These are phyloP conservation scores for Exophiala spinifera DNA, from an alignment of 2,329 filamentous ascomycete species.

Conservation along the genomic window DNA sequence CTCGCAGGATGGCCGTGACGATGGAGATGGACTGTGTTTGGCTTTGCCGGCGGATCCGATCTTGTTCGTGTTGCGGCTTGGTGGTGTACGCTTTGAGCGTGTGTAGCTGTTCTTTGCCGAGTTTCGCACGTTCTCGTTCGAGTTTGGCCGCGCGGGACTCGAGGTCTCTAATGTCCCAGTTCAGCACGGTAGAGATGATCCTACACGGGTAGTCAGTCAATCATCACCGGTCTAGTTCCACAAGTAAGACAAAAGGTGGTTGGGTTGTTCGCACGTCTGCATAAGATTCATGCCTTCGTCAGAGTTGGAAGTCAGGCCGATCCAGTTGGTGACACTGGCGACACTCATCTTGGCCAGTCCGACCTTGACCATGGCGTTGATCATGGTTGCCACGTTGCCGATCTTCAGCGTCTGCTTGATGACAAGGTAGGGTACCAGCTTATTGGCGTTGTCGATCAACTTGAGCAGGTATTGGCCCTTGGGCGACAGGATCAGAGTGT, in stretches of 20 bases:
- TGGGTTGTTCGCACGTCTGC: constrained; percentile 50
- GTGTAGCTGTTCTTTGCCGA: constrained; percentile 59
- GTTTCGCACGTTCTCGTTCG: constrained; percentile 59
- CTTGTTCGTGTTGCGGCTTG: constrained; percentile 54
- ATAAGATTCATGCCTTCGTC: constrained; percentile 79
- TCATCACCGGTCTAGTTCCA: not conserved
- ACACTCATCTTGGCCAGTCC: constrained; percentile 76
- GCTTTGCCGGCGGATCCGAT: constrained; percentile 58
- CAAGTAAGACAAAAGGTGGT: not conserved
- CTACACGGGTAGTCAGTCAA: constrained; percentile 41
- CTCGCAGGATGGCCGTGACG: constrained; percentile 61
- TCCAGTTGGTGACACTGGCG: constrained; percentile 72
- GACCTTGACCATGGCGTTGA: constrained; percentile 68
- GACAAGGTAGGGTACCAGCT: constrained; percentile 67
- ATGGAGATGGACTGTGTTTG: constrained; percentile 57
- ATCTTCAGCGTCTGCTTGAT: constrained; percentile 71
- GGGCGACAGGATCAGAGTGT: constrained; percentile 68
- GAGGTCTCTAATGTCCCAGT: constrained; percentile 71
- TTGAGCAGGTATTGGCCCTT: constrained; percentile 72
- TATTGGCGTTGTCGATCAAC: constrained; percentile 67
- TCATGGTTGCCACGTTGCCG: constrained; percentile 78
- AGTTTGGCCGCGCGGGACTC: constrained; percentile 63
- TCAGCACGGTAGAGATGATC: constrained; percentile 69
- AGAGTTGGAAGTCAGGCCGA: constrained; percentile 66
- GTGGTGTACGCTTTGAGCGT: constrained; percentile 59